These are phyloP conservation scores for Ogataea neopini DNA, from an alignment of 805 yeast species.

Conservation along the genomic window DNA sequence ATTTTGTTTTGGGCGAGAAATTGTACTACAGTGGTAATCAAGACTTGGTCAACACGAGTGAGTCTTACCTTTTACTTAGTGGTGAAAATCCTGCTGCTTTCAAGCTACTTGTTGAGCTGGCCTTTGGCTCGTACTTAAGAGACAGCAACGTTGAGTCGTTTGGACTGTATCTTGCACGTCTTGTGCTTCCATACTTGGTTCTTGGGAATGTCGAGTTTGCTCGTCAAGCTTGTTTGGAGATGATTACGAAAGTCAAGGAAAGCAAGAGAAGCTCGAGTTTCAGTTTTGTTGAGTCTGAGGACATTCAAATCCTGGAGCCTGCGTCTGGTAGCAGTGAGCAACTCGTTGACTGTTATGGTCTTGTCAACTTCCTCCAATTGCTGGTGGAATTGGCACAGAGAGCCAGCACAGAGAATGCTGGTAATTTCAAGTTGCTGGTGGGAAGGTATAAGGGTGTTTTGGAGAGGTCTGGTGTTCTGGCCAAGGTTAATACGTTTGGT, in stretches of 20 bases:
- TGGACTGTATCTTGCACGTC: slow-evolving; percentile 42
- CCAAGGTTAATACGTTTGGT: slow-evolving; percentile 33
- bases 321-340: slow-evolving; percentile 9
- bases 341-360: slow-evolving; percentile 37
- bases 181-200: slow-evolving; percentile 73
- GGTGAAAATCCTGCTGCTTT: slow-evolving; percentile 23
- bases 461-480: slow-evolving; percentile 20
- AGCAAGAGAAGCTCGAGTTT: slow-evolving; percentile 19
- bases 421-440: slow-evolving; percentile 44
- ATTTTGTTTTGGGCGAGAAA: slow-evolving; percentile 71
- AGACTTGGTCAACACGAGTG: slow-evolving; percentile 30
- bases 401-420: slow-evolving; percentile 37
- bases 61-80: slow-evolving; percentile 30
- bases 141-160: slow-evolving; percentile 30
- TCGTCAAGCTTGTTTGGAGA: slow-evolving; percentile 37
- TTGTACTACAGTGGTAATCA: slow-evolving; percentile 41
- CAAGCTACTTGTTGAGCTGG: slow-evolving; percentile 37
- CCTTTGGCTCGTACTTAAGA: slow-evolving; percentile 33
- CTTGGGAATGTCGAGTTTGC: slow-evolving; percentile 68
- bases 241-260: slow-evolving; percentile 37
- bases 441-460: slow-evolving; percentile 38
- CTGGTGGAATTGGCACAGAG: slow-evolving; percentile 59
- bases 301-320: slow-evolving; percentile 37
- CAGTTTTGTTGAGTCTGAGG: slow-evolving; percentile 21
- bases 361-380: slow-evolving; percentile 71